Conservation (phyloP, 1,284 basidiomycete genomes). For the Ustilago xerochloae region DNA sequence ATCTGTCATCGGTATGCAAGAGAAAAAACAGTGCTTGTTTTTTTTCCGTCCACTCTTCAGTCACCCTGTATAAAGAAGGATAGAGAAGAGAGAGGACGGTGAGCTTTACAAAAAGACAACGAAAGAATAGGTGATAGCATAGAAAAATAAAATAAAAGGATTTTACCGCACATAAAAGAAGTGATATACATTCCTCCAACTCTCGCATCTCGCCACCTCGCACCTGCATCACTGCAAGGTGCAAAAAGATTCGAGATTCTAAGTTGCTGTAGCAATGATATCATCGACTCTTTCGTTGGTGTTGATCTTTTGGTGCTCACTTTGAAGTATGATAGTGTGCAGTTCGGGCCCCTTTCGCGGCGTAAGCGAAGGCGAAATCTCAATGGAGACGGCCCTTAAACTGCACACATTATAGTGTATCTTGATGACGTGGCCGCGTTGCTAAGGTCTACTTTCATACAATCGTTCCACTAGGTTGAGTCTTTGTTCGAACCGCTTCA, state of each 20-base stretch:
- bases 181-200: not conserved
- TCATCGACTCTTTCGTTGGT: too few species aligned
- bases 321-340: not conserved
- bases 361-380: too few species aligned
- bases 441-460: constrained; percentile 2
- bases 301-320: not conserved
- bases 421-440: not conserved
- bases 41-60: not conserved
- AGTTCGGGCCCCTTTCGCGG: not conserved
- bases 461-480: constrained; percentile 2
- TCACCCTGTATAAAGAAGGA: not conserved
- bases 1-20: constrained; percentile 15
- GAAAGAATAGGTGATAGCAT: not conserved
- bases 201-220: too few species aligned
- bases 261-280: not conserved
- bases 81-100: constrained; percentile 8
- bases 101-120: constrained; percentile 9
- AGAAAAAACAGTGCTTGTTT: not conserved
- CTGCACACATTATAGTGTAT: not conserved
- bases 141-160: not conserved
- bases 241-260: too few species aligned
- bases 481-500: constrained; percentile 7
- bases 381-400: not conserved
- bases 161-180: too few species aligned
- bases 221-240: too few species aligned